Percentiles rank a stretch among this genome's conserved stretches.
These are phyloP conservation scores for Emmonsia crescens DNA, from an alignment of 2,329 filamentous ascomycete genomes.

Conservation along the genomic window DNA sequence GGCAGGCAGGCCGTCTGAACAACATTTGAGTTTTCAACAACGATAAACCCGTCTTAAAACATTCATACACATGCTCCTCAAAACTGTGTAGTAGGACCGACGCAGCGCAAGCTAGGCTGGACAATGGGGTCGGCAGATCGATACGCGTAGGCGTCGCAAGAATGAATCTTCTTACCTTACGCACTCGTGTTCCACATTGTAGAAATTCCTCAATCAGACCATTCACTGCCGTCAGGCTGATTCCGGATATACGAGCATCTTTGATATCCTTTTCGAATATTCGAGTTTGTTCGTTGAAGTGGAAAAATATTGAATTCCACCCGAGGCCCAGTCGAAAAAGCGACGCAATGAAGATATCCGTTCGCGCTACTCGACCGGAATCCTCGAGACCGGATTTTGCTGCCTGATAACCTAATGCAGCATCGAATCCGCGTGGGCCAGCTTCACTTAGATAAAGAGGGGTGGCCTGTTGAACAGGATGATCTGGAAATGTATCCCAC, in stretches of 20 bases:
- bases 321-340: conserved; percentile 33
- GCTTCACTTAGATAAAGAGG: conserved; percentile 37
- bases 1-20: conserved; percentile 29
- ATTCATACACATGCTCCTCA: conserved; percentile 24
- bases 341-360: conserved; percentile 30
- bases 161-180: conserved; percentile 27
- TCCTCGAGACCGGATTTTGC: conserved; percentile 14
- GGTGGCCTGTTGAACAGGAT: conserved; percentile 20
- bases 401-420: conserved; percentile 23
- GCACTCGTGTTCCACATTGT: conserved; percentile 29
- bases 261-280: conserved; percentile 33
- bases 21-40: conserved; percentile 28
- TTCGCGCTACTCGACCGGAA: conserved; percentile 23
- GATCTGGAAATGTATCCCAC: conserved; percentile 33
- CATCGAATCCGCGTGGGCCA: conserved; percentile 30
- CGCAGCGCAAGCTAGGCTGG: conserved; percentile 25
- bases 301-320: conserved; percentile 35
- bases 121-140: conserved; percentile 23
- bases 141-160: conserved; percentile 18
- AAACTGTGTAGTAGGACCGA: conserved; percentile 28
- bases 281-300: conserved; percentile 25
- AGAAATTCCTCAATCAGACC: conserved; percentile 22
- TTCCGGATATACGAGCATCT: conserved; percentile 40
- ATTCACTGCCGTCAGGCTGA: conserved; percentile 35
- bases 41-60: conserved; percentile 20